These are phyloP conservation scores for Hura crepitans DNA, from an alignment of 441 rosid species.

Conservation along the genomic window DNA sequence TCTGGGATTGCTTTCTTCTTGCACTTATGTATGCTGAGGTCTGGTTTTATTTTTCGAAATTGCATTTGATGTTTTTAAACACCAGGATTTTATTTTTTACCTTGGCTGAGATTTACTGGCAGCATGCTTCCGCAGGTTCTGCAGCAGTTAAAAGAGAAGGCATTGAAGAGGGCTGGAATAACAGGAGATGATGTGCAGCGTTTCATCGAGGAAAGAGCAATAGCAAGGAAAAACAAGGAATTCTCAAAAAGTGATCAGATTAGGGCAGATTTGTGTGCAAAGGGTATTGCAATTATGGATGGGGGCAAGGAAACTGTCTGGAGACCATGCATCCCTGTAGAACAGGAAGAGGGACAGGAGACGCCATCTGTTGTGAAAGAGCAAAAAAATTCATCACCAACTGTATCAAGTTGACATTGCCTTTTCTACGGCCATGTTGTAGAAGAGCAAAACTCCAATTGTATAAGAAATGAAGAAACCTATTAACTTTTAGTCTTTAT, in stretches of 20 bases:
- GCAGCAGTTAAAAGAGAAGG: constrained; percentile 57
- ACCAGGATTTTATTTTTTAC: neutral
- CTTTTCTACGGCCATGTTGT: neutral
- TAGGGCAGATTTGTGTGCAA: constrained; percentile 50
- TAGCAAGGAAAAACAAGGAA: constrained; percentile 62
- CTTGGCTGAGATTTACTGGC: neutral
- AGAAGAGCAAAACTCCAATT: neutral
- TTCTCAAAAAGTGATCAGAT: constrained; percentile 65
- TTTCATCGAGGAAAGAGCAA: constrained; percentile 55
- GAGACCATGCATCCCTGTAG: constrained; percentile 67
- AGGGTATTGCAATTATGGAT: constrained; percentile 85
- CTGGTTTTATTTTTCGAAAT: no score
- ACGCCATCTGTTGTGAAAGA: constrained; percentile 17
- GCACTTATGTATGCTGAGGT: constrained; percentile 59
- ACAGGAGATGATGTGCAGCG: constrained; percentile 46
- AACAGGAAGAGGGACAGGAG: constrained; percentile 29
- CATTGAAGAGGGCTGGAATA: constrained; percentile 56
- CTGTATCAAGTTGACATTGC: constrained; percentile 14
- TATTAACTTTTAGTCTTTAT: no score
- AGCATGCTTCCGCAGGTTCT: constrained; percentile 37
- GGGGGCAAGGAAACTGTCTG: constrained; percentile 63
- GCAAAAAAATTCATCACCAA: constrained; percentile 11
- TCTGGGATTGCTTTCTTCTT: constrained; percentile 55
- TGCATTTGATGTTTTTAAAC: no score
- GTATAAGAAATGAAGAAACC: neutral